phyloP scores from a whole-genome alignment of 2,329 filamentous ascomycete genomes.

The Diplodia sapinea region DNA sequence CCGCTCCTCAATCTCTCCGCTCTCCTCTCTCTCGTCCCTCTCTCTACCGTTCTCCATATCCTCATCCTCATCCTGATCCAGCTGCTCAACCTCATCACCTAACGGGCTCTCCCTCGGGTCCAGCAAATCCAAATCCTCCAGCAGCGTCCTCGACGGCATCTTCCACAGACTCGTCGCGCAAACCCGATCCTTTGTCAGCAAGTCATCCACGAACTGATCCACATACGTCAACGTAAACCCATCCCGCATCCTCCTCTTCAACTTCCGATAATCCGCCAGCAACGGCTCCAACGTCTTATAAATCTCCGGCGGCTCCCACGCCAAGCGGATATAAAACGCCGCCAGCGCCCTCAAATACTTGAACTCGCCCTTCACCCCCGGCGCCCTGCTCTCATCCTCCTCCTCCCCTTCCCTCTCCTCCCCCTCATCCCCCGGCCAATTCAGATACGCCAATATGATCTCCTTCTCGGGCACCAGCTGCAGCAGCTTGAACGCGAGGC shows the following conservation, averaged over 20 bases:
- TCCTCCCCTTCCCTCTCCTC: slow-evolving; percentile 69
- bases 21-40: slow-evolving; percentile 15
- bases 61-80: slow-evolving; percentile 66
- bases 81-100: slow-evolving; percentile 74
- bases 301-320: slow-evolving; percentile 80
- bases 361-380: slow-evolving; percentile 53
- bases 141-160: slow-evolving; percentile 76
- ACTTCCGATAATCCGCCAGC: slow-evolving; percentile 80
- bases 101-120: slow-evolving; percentile 85
- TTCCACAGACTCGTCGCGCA: slow-evolving; percentile 94
- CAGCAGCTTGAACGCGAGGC: slow-evolving; percentile 90
- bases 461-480: slow-evolving; percentile 82
- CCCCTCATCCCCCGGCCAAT: slow-evolving; percentile 75
- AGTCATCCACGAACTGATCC: slow-evolving; percentile 92
- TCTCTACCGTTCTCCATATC: slow-evolving; percentile 9
- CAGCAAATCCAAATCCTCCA: slow-evolving; percentile 88
- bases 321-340: slow-evolving; percentile 90
- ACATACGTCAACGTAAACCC: slow-evolving; percentile 79
- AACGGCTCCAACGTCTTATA: slow-evolving; percentile 82
- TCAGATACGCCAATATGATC: slow-evolving; percentile 79
- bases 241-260: slow-evolving; percentile 75
- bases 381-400: slow-evolving; percentile 33
- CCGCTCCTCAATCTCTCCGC: slow-evolving; percentile 5
- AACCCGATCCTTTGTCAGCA: slow-evolving; percentile 85
- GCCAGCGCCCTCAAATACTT: slow-evolving; percentile 88